These are phyloP conservation scores for Zygoascus meyerae DNA, from an alignment of 1,139 yeast genomes.

Conservation along the genomic window DNA sequence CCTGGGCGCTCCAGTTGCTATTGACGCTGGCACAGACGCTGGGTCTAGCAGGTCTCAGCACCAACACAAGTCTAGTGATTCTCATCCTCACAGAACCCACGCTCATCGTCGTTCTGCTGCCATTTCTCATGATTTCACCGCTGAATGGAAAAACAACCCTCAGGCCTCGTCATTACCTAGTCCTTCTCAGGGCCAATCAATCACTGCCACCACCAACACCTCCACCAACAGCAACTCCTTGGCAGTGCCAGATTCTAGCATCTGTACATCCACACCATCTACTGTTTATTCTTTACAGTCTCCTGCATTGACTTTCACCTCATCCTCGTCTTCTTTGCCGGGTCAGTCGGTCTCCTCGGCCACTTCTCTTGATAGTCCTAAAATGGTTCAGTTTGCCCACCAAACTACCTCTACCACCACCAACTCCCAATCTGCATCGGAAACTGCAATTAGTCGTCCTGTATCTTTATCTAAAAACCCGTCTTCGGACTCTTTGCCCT, in stretches of 20 bases:
- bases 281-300: constrained; percentile 13
- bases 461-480: not conserved
- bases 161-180: no score
- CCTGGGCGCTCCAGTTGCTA: constrained; percentile 1
- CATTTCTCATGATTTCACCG: constrained; percentile 26
- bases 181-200: no score
- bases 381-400: not conserved
- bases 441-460: not conserved
- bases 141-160: constrained; percentile 10
- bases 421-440: not conserved
- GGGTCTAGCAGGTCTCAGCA: not conserved
- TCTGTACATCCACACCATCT: not conserved
- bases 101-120: constrained; percentile 35
- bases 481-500: not conserved
- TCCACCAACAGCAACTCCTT: constrained; percentile 6
- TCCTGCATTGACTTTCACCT: constrained; percentile 22
- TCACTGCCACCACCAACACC: no score
- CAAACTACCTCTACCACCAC: constrained; percentile 7
- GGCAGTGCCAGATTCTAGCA: constrained; percentile 7
- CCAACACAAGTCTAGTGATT: constrained; percentile 4
- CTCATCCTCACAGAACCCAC: constrained; percentile 18
- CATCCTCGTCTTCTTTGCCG: constrained; percentile 20
- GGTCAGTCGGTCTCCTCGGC: constrained; percentile 3
- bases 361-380: not conserved
- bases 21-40: not conserved